phyloP scores from a whole-genome alignment of 129 eudicot genomes.

The Sambucus nigra region DNA sequence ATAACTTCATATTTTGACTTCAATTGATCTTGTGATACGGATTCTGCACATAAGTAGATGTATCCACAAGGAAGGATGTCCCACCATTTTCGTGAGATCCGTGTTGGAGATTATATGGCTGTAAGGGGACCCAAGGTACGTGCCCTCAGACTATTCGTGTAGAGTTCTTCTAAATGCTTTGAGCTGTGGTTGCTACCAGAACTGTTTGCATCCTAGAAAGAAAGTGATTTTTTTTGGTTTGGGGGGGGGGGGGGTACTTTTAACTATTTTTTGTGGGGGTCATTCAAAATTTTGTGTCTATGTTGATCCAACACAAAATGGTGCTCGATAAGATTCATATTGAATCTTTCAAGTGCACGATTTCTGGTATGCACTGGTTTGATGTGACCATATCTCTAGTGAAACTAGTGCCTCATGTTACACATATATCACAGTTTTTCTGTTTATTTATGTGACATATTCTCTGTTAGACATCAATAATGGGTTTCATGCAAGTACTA shows the following conservation, averaged over 20 bases:
- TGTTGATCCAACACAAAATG: no score
- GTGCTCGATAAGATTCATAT: no score
- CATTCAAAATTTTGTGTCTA: no score
- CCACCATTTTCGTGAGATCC: slow-evolving; percentile 90
- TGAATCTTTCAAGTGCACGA: no score
- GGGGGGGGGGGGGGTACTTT: no score
- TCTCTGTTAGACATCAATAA: no score
- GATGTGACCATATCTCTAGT: no score
- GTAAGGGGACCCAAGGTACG: slow-evolving; percentile 95
- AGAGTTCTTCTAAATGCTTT: not conserved
- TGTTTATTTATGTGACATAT: no score
- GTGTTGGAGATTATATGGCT: slow-evolving; percentile 73
- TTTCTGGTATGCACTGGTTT: no score
- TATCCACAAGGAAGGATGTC: slow-evolving; percentile 99
- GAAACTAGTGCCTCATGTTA: no score
- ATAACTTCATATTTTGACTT: not conserved
- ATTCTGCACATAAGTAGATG: slow-evolving; percentile 42
- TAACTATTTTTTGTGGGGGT: not conserved
- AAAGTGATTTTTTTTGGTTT: not conserved
- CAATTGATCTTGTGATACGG: not conserved
- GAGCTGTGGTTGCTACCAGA: slow-evolving; percentile 5
- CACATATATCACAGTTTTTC: no score
- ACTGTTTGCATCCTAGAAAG: not conserved
- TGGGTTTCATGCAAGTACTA: no score
- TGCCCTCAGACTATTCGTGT: not conserved